Evolutionary conservation across 805 yeast genomes (phyloP).

Genomic region (Nakazawaea wickerhamii): DNA sequence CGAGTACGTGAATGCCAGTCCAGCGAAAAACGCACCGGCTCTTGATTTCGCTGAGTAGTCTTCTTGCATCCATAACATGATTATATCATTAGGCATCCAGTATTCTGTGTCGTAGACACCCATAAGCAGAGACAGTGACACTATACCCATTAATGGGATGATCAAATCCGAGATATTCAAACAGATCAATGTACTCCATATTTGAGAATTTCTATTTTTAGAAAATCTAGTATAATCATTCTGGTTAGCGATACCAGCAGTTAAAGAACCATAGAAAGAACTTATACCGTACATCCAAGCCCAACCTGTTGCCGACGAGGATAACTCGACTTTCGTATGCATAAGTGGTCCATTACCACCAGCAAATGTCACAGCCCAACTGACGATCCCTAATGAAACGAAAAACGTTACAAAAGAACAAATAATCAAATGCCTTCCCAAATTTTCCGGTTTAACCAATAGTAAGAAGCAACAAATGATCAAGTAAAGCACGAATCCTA

Average conservation of each 20-base stretch:
- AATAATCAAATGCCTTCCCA: constrained; percentile 20
- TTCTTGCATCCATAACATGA: constrained; percentile 24
- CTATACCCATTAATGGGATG: constrained; percentile 39
- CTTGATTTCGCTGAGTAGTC: constrained; percentile 28
- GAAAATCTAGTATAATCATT: constrained; percentile 36
- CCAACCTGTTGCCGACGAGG: constrained; percentile 31
- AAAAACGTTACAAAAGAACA: constrained; percentile 21
- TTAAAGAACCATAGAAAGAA: constrained; percentile 33
- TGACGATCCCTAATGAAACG: constrained; percentile 20
- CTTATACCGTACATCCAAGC: constrained; percentile 34
- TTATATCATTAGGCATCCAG: constrained; percentile 33
- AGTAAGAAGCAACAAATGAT: constrained; percentile 20
- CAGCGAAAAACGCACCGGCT: constrained; percentile 32
- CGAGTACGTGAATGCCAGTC: constrained; percentile 25
- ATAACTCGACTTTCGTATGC: constrained; percentile 18
- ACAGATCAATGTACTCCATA: constrained; percentile 16
- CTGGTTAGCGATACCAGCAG: constrained; percentile 35
- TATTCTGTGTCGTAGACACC: constrained; percentile 28
- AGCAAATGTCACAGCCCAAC: constrained; percentile 23
- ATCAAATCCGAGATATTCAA: constrained; percentile 27
- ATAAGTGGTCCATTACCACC: constrained; percentile 26
- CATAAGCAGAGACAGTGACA: constrained; percentile 34
- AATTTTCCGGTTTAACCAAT: constrained; percentile 23
- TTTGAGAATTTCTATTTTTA: constrained; percentile 11
- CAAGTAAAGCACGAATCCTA: constrained; percentile 22